Conservation (phyloP, 176 grass and related monocot genomes). For the Oryza meyeriana region DNA sequence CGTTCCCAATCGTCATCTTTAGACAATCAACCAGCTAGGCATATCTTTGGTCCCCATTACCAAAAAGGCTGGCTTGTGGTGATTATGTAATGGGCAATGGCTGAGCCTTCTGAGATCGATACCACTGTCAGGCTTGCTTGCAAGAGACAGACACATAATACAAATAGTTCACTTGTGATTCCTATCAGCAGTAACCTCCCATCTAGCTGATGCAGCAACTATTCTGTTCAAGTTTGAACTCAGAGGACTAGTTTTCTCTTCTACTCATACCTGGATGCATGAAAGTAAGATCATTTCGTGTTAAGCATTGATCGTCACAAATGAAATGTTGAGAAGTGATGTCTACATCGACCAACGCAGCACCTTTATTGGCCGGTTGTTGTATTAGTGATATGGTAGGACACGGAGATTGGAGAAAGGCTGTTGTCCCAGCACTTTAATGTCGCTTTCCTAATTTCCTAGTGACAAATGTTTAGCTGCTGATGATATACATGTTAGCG, state of each 20-base stretch:
- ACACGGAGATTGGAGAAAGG: not conserved
- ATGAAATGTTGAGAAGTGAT: not conserved
- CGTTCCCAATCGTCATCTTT: conserved; percentile 66
- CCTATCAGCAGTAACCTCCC: not conserved
- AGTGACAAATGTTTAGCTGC: too few relatives aligned
- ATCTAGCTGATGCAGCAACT: conserved; percentile 17
- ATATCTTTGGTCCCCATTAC: conserved; percentile 55
- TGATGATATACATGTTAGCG: too few relatives aligned
- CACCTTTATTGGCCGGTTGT: not conserved
- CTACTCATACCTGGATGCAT: not conserved
- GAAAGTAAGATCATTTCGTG: not conserved
- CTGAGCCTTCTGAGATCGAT: conserved; percentile 64
- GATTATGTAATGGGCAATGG: conserved; percentile 92
- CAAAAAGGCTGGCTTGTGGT: conserved; percentile 68
- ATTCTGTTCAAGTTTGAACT: not conserved
- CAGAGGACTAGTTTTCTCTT: not conserved
- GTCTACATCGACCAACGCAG: not conserved
- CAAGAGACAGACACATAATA: conserved; percentile 27
- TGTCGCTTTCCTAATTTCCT: too few relatives aligned
- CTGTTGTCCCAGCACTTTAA: too few relatives aligned
- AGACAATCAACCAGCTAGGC: conserved; percentile 53
- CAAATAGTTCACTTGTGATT: not conserved
- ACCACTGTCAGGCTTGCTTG: too few relatives aligned
- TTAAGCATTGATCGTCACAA: not conserved
- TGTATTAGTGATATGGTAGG: not conserved